These are phyloP conservation scores for Hemerocallis citrina DNA, from an alignment of 106 monocot species.

Conservation along the genomic window DNA sequence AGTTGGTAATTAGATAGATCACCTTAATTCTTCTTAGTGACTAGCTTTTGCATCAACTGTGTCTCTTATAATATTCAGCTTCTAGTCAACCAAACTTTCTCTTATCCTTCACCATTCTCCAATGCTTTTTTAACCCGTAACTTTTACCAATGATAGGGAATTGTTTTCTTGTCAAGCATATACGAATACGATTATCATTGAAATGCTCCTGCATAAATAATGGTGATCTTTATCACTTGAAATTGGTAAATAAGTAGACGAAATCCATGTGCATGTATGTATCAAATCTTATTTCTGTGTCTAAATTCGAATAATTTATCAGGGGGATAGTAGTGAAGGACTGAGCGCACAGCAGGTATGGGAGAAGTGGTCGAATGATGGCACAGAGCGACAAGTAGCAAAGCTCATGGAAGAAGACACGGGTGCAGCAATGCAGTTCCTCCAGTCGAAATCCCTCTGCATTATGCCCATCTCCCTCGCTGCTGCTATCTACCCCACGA, in stretches of 20 bases:
- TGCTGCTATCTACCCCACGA: not conserved
- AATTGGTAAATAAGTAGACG: not conserved
- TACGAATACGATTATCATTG: too few relatives aligned
- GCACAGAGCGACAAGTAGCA: conserved; percentile 39
- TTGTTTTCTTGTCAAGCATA: too few relatives aligned
- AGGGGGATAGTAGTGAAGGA: conserved; percentile 43
- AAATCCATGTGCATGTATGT: not conserved
- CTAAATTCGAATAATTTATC: not conserved
- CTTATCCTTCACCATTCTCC: not conserved
- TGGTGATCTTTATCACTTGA: too few relatives aligned
- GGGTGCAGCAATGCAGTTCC: conserved; percentile 53
- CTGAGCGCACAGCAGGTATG: conserved; percentile 36
- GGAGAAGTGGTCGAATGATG: conserved; percentile 46
- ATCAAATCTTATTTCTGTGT: conserved; percentile 1
- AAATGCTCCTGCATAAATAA: too few relatives aligned
- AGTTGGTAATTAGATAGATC: not conserved
- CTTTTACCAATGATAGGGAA: too few relatives aligned
- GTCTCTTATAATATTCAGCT: not conserved
- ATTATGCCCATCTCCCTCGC: conserved; percentile 33
- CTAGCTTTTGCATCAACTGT: not conserved
- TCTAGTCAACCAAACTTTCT: not conserved
- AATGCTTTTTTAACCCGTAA: too few relatives aligned
- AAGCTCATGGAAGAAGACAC: conserved; percentile 59
- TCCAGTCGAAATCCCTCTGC: conserved; percentile 53
- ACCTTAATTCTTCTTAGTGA: not conserved